These are phyloP conservation scores for Pythium rishiriense DNA, from an alignment of 352 stramenopile genomes.

Conservation along the genomic window DNA sequence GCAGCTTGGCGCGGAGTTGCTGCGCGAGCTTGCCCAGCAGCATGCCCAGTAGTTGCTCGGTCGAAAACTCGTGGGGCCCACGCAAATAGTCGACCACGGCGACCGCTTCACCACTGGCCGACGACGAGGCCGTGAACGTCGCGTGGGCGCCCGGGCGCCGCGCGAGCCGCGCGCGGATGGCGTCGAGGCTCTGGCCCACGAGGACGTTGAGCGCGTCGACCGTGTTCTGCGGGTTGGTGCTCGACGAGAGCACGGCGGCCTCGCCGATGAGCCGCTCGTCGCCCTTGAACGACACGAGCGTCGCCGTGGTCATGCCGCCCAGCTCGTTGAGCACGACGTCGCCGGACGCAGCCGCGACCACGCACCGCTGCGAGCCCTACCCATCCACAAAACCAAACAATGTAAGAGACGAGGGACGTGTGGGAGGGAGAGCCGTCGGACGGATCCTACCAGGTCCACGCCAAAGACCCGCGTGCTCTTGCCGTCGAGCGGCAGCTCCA, in stretches of 20 bases:
- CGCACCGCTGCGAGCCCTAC: slow-evolving; percentile 77
- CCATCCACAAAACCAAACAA: neutral
- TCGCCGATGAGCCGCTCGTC: slow-evolving; percentile 85
- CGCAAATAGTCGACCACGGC: slow-evolving; percentile 64
- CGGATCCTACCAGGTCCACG: slow-evolving; percentile 84
- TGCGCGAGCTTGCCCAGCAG: slow-evolving; percentile 70
- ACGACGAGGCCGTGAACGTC: slow-evolving; percentile 36
- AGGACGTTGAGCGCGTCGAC: slow-evolving; percentile 68
- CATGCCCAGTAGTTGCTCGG: slow-evolving; percentile 79
- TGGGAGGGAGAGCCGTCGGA: neutral
- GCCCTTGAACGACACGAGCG: slow-evolving; percentile 87
- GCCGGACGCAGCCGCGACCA: slow-evolving; percentile 63
- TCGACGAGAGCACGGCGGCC: slow-evolving; percentile 79
- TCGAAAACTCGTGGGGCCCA: slow-evolving; percentile 49
- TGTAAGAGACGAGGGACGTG: neutral
- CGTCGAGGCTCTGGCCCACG: slow-evolving; percentile 51
- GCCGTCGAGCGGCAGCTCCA: slow-evolving; percentile 15
- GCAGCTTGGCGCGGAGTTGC: slow-evolving; percentile 64
- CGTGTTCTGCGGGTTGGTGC: slow-evolving; percentile 85
- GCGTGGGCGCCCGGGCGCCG: slow-evolving; percentile 52
- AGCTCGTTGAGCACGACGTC: slow-evolving; percentile 90
- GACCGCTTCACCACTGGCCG: slow-evolving; percentile 31
- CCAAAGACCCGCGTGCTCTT: slow-evolving; percentile 61
- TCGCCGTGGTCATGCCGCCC: slow-evolving; percentile 83
- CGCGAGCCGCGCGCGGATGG: slow-evolving; percentile 44